Evolutionary conservation across 78 protist species (phyloP).

Genomic region (Tieghemostelium lacteum): DNA sequence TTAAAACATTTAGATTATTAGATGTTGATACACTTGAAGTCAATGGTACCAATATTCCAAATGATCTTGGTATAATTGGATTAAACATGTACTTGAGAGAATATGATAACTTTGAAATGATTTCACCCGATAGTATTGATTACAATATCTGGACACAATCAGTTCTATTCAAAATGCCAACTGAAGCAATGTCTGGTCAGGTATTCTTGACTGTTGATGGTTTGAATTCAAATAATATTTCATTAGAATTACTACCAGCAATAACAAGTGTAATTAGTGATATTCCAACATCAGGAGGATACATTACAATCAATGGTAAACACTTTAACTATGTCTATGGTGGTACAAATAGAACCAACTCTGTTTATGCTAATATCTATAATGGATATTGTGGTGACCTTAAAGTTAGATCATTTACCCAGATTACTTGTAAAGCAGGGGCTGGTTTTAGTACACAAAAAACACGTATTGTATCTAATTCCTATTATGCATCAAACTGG

Average conservation of each 20-base stretch:
- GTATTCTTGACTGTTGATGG: too few species aligned
- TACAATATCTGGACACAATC: too few species aligned
- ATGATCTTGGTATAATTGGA: not conserved
- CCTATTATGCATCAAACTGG: too few species aligned
- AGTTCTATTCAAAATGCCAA: too few species aligned
- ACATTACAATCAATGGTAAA: constrained; percentile 3
- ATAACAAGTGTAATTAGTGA: too few species aligned
- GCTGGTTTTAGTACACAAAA: not conserved
- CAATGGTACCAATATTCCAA: constrained; percentile 5
- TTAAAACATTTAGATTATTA: not conserved
- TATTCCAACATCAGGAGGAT: constrained; percentile 22
- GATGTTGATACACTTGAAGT: not conserved
- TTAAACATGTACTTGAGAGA: too few species aligned
- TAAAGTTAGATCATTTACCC: not conserved
- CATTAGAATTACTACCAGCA: too few species aligned
- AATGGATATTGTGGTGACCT: not conserved
- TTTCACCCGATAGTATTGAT: too few species aligned
- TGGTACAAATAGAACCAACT: too few species aligned
- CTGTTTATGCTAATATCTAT: not conserved
- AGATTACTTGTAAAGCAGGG: not conserved
- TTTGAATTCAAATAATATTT: too few species aligned
- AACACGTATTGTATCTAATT: not conserved
- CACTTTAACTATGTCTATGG: not conserved
- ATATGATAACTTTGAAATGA: too few species aligned
- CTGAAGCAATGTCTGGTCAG: too few species aligned